Base-by-base conservation (phyloP, 1,139 yeast genomes). In the Saccharomycopsis hybrid region DNA sequence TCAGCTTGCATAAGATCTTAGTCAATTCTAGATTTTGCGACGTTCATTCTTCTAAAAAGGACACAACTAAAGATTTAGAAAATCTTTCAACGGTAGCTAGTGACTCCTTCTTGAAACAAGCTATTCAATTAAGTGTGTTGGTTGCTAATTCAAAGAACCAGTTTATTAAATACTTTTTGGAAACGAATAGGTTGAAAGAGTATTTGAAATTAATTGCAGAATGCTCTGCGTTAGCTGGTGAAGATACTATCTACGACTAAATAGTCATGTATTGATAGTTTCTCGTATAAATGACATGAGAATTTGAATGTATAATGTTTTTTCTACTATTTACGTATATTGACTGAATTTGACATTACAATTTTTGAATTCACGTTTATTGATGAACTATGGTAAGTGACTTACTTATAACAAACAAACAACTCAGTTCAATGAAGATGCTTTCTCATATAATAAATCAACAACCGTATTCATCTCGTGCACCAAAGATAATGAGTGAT, bases 401-500 rank as follows among this genome's bases (percentile, higher is more conserved):
- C 18, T 18, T 18, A 18, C 18, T 18, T 18, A 18, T 18, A 18
- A 18, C 18, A 18, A 18, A 18, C 18, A 18, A 18, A 18, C 18
- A 18, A 18, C 18, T 56, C 66, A 82, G 59, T 82, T 82, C 60
- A 85, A 72, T 42, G 85, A 78, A 43, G 95, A 80, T 7, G 97
- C 98, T 71, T 92, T 92, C 63, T 90, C 97, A 60, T 89, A 92
- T 60, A 94, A 74, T 59, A 89, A 76, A 61, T 94, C 98, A 31
- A 92, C 97, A 33, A 85, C 97, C 55, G 73, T 78, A 35, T 94
- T 84, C 80, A 92, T 82, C 62, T 87, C 86, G 65, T 85, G 86
- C 51, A 94, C 81, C 60, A 95, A 79, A 53, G 86, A 95, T 58
- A 92, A 77, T 39, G 95, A 86, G 46, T 92, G 82, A 57, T 85